Base-by-base conservation (phyloP, 768 basidiomycete genomes). In the Leccinum broughii region DNA sequence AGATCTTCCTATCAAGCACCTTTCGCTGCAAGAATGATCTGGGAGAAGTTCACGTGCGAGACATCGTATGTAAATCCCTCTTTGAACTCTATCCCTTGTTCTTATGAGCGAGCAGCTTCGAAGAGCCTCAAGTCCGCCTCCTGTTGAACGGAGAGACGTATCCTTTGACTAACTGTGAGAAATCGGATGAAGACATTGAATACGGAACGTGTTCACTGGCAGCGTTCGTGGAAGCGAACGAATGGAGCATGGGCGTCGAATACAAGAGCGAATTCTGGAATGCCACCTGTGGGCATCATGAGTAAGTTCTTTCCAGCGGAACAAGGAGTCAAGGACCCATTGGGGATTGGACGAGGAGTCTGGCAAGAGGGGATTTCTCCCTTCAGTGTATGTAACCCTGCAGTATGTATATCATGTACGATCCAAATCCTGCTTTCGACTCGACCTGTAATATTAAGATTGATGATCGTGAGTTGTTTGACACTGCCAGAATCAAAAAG, bases 21-120 rank as follows among this genome's bases (percentile, higher is more conserved):
- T 20, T 81, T 81, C 56, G 78, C 67, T 20, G 78, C 78, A 30
- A 71, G 69, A 35, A 78, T 80, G 76, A 57, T 77, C n/a, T 80
- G 77, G 77, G 79, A 80, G 66, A 73, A 66, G 62, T 80, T 78
- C 64, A 67, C 68, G 5, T 80, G 79, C 67, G 50, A 64, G 32
- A 62, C 64, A 20, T 77, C 75, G 76, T 76, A 37, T 39, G 70
- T 67, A 5, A 17, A 58, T 4, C 4, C 7, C 11, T 10, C 3
- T 15, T 54, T 7, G 26, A 15, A 22, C 8, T 39, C 1, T 26
- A 1, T 2, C 13, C 6, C 52, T 28, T 41, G 8, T 4, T 17
- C 56, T 68, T 52, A 62, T 22, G 13, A 22, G 14, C 17, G 28
- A 51, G 17, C 54, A 76, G 76, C 10, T 73, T 70, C 58, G 11